Evolutionary conservation across 345 rosid genomes (phyloP), one percentile per base, ranked within the genome.

Genomic region (Firmiana major): DNA sequence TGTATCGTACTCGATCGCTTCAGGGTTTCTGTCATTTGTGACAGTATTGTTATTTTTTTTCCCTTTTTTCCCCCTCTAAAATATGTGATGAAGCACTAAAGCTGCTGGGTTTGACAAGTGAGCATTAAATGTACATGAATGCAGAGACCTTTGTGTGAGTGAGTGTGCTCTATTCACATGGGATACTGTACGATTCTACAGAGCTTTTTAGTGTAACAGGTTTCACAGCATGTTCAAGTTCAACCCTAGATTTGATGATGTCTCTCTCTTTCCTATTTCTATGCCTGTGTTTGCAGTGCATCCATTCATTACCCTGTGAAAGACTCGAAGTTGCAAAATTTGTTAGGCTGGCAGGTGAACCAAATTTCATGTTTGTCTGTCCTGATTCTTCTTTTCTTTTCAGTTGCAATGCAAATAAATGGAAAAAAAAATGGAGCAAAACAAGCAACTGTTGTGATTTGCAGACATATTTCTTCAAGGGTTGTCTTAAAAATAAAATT

Each of bases 161-260:
- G 71, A 42, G 54, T 9, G 57, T 49, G 70, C 62, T 51, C 73
- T 10, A 57, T 22, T 70, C 81, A 83, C 84, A 65, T 81, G 86
- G 84, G 81, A 28, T 73, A 66, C n/a, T 75, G 79, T 72, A 73
- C 82, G 63, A 15, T 45, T 67, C 46, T 62, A 58, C 69, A 78
- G 45, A 45, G 11, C 19, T 36, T 45, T 53, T 55, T 74, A 26
- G 11, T 46, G 59, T 45, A 28, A 77, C 78, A 55, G 59, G 63
- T 46, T 48, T 54, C 42, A 3, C 40, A 9, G 12, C 49, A 57
- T 38, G 43, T 45, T 79, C 71, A 79, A 74, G 43, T 45, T 79
- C 71, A 79, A 71, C 72, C 73, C 6, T 77, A 74, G 75, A 81
- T 74, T 70, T 81, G 73, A 77, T 43, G 48, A 43, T 43, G 11